Percentiles rank a stretch among this genome's conserved stretches.
phyloP scores from a whole-genome alignment of 495 filamentous ascomycete genomes.

The Trichoderma asperelloides region DNA sequence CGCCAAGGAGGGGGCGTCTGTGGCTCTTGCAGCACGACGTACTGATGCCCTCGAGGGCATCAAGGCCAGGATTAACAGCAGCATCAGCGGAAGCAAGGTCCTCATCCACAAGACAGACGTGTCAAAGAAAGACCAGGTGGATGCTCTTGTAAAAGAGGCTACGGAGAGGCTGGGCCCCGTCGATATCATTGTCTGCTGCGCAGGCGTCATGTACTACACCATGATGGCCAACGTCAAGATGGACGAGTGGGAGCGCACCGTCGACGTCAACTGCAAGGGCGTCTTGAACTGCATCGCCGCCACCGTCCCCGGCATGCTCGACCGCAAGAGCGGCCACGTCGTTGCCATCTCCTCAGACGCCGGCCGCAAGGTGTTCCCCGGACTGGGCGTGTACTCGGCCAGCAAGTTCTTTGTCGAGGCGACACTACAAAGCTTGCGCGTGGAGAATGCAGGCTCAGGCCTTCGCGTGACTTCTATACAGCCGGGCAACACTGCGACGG shows the following conservation, averaged over 20 bases:
- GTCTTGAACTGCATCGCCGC: slow-evolving; percentile 53
- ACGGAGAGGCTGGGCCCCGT: slow-evolving; percentile 50
- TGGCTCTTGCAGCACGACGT: slow-evolving; percentile 55
- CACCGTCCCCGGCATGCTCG: slow-evolving; percentile 53
- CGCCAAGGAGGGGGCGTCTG: slow-evolving; percentile 45
- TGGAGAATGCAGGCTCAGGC: slow-evolving; percentile 58
- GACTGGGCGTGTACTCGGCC: slow-evolving; percentile 62
- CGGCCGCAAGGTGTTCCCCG: slow-evolving; percentile 62
- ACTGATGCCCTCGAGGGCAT: slow-evolving; percentile 49
- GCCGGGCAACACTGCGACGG: slow-evolving; percentile 57
- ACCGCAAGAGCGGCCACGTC: slow-evolving; percentile 47
- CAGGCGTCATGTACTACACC: slow-evolving; percentile 68
- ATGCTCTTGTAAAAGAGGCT: slow-evolving; percentile 43
- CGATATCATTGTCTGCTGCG: slow-evolving; percentile 59
- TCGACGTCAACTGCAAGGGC: slow-evolving; percentile 62
- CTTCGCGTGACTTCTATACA: slow-evolving; percentile 57
- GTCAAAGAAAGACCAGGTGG: slow-evolving; percentile 45
- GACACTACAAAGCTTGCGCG: slow-evolving; percentile 52
- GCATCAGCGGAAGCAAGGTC: slow-evolving; percentile 43
- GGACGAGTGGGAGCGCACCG: slow-evolving; percentile 69
- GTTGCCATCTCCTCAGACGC: slow-evolving; percentile 65
- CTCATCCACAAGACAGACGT: slow-evolving; percentile 53
- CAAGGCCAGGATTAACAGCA: slow-evolving; percentile 34
- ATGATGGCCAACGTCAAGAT: slow-evolving; percentile 59
- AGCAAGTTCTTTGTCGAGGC: slow-evolving; percentile 70